These are phyloP conservation scores for Myriosclerotinia duriaeana DNA, from an alignment of 2,329 filamentous ascomycete genomes.

Conservation along the genomic window DNA sequence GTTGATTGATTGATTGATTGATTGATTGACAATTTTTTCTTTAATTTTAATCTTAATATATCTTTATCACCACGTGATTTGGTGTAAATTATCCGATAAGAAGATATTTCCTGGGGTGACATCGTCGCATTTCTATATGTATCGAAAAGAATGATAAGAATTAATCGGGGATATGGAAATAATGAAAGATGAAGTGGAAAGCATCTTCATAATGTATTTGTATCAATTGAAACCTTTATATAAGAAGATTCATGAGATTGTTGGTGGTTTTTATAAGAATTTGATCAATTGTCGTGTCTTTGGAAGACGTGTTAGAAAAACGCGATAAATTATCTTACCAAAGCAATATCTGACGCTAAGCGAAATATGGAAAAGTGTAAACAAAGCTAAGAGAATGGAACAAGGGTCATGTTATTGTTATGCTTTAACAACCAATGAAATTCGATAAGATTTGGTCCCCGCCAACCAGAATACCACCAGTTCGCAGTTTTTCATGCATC, in stretches of 20 bases:
- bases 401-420: slow-evolving; percentile 20
- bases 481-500: not conserved
- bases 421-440: not conserved
- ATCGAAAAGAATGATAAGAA: not conserved
- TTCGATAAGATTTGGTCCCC: not conserved
- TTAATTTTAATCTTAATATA: too few relatives aligned
- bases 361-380: not conserved
- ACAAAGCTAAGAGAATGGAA: slow-evolving; percentile 8
- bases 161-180: not conserved
- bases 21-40: not conserved
- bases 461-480: slow-evolving; percentile 13
- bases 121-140: not conserved
- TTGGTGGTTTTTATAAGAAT: not conserved
- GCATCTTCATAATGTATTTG: not conserved
- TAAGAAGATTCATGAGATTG: not conserved
- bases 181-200: not conserved
- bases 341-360: not conserved
- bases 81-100: slow-evolving; percentile 6
- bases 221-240: too few relatives aligned
- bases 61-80: slow-evolving; percentile 23
- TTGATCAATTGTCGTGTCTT: not conserved
- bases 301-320: slow-evolving; percentile 17
- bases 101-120: not conserved
- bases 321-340: not conserved
- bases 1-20: not conserved